Conservation (phyloP, 2,329 filamentous ascomycete genomes). For the Didymella arachidicola region DNA sequence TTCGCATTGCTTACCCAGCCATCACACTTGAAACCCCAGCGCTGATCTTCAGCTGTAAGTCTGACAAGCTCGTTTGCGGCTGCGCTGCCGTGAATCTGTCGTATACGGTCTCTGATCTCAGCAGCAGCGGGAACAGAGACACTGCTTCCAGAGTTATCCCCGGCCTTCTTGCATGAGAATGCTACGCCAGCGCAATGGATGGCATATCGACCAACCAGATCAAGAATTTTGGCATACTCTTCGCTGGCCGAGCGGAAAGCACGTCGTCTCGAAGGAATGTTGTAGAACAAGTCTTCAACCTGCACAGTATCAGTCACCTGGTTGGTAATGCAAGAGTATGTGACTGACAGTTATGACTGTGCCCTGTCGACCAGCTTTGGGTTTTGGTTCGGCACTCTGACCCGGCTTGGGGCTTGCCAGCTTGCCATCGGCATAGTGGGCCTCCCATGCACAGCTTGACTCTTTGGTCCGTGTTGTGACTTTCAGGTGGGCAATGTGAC, state of each 20-base stretch:
- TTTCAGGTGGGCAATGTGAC: slow-evolving; percentile 93
- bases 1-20: slow-evolving; percentile 93
- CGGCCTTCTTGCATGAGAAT: slow-evolving; percentile 96
- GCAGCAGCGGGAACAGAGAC: slow-evolving; percentile 80
- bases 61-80: slow-evolving; percentile 89
- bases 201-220: slow-evolving; percentile 91
- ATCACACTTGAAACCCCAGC: slow-evolving; percentile 83
- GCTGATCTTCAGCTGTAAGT: slow-evolving; percentile 73
- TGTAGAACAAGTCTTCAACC: slow-evolving; percentile 97
- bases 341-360: slow-evolving; percentile 81
- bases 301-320: slow-evolving; percentile 36
- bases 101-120: slow-evolving; percentile 80
- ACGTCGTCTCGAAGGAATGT: slow-evolving; percentile 83
- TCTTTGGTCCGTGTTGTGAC: slow-evolving; percentile 93
- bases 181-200: slow-evolving; percentile 90
- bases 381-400: slow-evolving; percentile 83
- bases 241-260: slow-evolving; percentile 93
- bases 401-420: slow-evolving; percentile 86
- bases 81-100: slow-evolving; percentile 83
- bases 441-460: slow-evolving; percentile 88
- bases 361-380: slow-evolving; percentile 83
- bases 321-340: neutral
- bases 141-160: slow-evolving; percentile 77
- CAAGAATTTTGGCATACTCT: slow-evolving; percentile 97
- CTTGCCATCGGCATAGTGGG: slow-evolving; percentile 84